These are phyloP conservation scores for Venturiaceae sp. DNA, from an alignment of 2,329 filamentous ascomycete species.

Conservation along the genomic window DNA sequence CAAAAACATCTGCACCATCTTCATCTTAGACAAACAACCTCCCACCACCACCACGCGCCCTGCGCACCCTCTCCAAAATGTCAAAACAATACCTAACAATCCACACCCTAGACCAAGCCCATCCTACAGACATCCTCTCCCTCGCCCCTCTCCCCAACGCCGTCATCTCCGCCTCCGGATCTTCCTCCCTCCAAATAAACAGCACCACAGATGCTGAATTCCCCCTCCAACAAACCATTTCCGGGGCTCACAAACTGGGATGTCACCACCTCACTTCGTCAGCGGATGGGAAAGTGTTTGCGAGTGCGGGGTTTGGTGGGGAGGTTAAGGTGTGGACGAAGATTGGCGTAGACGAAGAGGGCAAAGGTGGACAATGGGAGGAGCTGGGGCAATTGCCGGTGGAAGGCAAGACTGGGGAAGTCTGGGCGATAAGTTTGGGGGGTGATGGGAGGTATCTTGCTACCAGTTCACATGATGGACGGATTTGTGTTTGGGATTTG, in stretches of 20 bases:
- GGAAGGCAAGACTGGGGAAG: conserved; percentile 16
- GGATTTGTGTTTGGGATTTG: conserved; percentile 79
- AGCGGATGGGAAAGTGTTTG: conserved; percentile 60
- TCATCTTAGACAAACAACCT: neutral
- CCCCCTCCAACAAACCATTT: conserved; percentile 67
- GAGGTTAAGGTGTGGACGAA: conserved; percentile 76
- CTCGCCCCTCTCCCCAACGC: conserved; percentile 64
- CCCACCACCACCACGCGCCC: neutral
- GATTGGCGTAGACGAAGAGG: conserved; percentile 36
- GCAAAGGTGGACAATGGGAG: conserved; percentile 27
- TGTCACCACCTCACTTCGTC: conserved; percentile 79
- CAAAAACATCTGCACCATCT: neutral
- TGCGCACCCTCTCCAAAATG: conserved; percentile 22
- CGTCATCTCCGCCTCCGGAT: conserved; percentile 76
- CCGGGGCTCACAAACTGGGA: conserved; percentile 70
- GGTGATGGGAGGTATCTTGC: conserved; percentile 76
- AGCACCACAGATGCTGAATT: conserved; percentile 62
- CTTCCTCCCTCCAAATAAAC: conserved; percentile 72
- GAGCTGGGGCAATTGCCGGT: conserved; percentile 3
- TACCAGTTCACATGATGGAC: conserved; percentile 78
- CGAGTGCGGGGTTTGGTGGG: conserved; percentile 81
- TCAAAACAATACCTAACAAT: conserved; percentile 97
- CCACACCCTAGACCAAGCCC: conserved; percentile 85
- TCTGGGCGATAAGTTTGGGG: conserved; percentile 83
- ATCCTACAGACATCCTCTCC: conserved; percentile 76